phyloP scores from a whole-genome alignment of 1,284 basidiomycete species.

The Kalmanozyma brasiliensis region DNA sequence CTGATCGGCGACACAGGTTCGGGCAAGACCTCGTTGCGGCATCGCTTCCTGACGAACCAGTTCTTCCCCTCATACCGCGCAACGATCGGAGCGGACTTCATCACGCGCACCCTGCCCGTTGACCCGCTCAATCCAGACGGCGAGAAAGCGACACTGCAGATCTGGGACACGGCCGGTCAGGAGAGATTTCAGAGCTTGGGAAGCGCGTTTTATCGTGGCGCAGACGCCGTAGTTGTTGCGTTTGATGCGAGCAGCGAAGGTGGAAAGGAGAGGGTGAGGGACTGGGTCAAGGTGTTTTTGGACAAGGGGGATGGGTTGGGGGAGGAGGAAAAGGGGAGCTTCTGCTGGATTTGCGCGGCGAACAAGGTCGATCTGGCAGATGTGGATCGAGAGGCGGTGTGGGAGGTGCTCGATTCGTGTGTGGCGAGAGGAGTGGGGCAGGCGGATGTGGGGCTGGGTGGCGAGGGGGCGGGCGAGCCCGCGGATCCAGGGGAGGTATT shows the following conservation, averaged over 20 bases:
- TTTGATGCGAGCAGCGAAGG: constrained; percentile 41
- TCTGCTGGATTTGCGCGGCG: constrained; percentile 59
- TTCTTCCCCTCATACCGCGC: constrained; percentile 53
- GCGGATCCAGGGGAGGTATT: constrained; percentile 38
- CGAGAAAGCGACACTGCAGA: constrained; percentile 40
- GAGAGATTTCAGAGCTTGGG: constrained; percentile 64
- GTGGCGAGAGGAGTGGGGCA: constrained; percentile 15
- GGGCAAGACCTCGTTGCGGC: constrained; percentile 59
- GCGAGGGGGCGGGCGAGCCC: constrained; percentile 22
- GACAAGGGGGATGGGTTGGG: constrained; percentile 42
- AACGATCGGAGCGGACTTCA: constrained; percentile 63
- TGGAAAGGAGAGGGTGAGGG: constrained; percentile 15
- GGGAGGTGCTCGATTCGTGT: constrained; percentile 25
- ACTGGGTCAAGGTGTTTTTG: constrained; percentile 57
- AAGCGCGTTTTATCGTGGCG: constrained; percentile 60
- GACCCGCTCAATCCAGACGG: constrained; percentile 23
- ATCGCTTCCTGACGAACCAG: constrained; percentile 42
- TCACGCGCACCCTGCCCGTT: constrained; percentile 47
- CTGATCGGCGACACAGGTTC: constrained; percentile 54
- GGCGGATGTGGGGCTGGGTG: constrained; percentile 29
- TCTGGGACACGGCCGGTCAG: constrained; percentile 62
- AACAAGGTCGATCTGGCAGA: constrained; percentile 50
- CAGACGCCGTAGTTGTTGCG: constrained; percentile 58
- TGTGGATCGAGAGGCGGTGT: constrained; percentile 15
- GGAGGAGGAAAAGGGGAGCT: constrained; percentile 37